Conservation (phyloP, 2,329 filamentous ascomycete genomes). For the Juglanconis oblonga region DNA sequence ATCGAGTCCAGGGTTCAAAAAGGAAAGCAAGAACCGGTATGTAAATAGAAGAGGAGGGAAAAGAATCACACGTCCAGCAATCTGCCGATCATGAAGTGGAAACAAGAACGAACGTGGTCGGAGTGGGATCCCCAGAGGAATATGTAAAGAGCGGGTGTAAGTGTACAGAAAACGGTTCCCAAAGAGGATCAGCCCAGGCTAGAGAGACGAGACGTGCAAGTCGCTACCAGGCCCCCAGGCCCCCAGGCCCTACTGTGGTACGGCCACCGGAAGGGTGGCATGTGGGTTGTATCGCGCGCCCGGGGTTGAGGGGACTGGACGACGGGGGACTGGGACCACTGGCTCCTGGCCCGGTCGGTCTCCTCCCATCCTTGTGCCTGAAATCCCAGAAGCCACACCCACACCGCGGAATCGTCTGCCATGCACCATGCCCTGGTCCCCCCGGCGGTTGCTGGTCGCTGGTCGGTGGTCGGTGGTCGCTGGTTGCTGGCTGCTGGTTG, state of each 20-base stretch:
- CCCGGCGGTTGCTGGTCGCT: too few species aligned
- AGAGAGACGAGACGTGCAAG: conserved; percentile 22
- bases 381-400: background rate
- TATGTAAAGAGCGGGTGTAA: conserved; percentile 37
- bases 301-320: conserved; percentile 7
- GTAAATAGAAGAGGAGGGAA: conserved; percentile 39
- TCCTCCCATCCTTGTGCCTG: background rate
- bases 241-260: background rate
- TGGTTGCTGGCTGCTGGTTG: too few species aligned
- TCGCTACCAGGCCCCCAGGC: conserved; percentile 11
- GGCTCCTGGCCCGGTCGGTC: conserved; percentile 9
- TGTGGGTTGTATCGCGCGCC: conserved; percentile 20
- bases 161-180: conserved; percentile 33
- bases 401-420: conserved; percentile 17
- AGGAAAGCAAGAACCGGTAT: conserved; percentile 50
- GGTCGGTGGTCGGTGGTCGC: too few species aligned
- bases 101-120: conserved; percentile 36
- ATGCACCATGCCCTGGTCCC: conserved; percentile 8
- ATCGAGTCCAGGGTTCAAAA: conserved; percentile 34
- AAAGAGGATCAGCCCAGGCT: conserved; percentile 38
- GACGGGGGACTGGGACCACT: conserved; percentile 14
- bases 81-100: conserved; percentile 47
- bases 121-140: conserved; percentile 40
- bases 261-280: conserved; percentile 14
- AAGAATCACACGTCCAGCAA: conserved; percentile 44